Percentiles rank a stretch among this genome's conserved stretches.
These are phyloP conservation scores for Pluteus cervinus DNA, from an alignment of 768 basidiomycete species.

Conservation along the genomic window DNA sequence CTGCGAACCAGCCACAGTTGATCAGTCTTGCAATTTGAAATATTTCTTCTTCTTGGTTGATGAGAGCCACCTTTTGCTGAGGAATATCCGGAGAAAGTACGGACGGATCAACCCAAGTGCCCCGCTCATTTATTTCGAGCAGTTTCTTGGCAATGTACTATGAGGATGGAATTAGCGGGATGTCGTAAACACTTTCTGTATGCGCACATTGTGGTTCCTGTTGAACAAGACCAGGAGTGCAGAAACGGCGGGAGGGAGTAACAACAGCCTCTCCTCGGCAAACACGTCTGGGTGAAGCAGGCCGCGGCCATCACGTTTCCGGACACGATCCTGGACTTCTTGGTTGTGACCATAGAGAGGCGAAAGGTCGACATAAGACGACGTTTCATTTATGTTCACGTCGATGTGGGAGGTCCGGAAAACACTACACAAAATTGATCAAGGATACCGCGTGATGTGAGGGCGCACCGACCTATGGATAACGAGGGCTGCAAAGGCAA, in stretches of 20 bases:
- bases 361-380: constrained; percentile 80
- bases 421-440: constrained; percentile 50
- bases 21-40: constrained; percentile 77
- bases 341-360: constrained; percentile 78
- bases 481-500: constrained; percentile 76
- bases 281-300: constrained; percentile 65
- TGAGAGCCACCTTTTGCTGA: constrained; percentile 18
- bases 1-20: constrained; percentile 83
- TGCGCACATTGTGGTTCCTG: constrained; percentile 79
- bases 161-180: neutral
- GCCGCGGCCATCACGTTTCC: constrained; percentile 59
- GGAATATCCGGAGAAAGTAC: constrained; percentile 30
- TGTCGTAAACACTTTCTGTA: neutral
- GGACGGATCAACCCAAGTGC: constrained; percentile 51
- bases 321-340: constrained; percentile 49
- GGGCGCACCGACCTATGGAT: constrained; percentile 63
- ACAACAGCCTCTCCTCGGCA: constrained; percentile 70
- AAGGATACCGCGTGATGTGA: constrained; percentile 1
- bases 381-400: constrained; percentile 73
- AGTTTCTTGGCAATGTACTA: constrained; percentile 79
- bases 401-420: constrained; percentile 76
- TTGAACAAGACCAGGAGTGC: constrained; percentile 77
- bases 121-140: constrained; percentile 76
- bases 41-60: constrained; percentile 65
- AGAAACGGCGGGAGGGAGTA: constrained; percentile 75